Conservation (phyloP, 768 basidiomycete species). For the Pleurotus salmoneostramineus region DNA sequence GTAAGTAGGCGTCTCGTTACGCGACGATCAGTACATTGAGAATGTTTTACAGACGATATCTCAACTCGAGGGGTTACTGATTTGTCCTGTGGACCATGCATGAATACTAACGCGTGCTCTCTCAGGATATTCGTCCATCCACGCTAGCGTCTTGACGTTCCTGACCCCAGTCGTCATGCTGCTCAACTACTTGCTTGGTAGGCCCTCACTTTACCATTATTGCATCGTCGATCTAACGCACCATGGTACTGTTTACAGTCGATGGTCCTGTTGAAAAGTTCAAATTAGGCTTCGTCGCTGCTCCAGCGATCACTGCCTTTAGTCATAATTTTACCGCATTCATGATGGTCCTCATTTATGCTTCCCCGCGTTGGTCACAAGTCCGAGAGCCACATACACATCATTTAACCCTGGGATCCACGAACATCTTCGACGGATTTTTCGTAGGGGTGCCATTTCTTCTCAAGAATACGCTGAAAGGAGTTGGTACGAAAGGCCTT, state of each 20-base stretch:
- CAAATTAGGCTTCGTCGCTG: slow-evolving; percentile 8
- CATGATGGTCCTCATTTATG: not conserved
- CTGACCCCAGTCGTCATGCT: not conserved
- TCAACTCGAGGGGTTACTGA: slow-evolving; percentile 2
- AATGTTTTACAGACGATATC: slow-evolving; percentile 8
- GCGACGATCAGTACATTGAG: not conserved
- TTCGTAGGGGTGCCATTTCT: not conserved
- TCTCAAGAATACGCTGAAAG: not conserved
- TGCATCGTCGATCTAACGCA: not conserved
- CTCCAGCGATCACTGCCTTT: slow-evolving; percentile 7
- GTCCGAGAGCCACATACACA: not conserved
- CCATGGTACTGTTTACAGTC: not conserved
- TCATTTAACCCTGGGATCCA: not conserved
- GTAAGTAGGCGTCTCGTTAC: not conserved
- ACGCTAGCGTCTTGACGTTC: slow-evolving; percentile 5
- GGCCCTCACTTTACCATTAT: not conserved
- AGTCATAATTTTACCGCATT: slow-evolving; percentile 4
- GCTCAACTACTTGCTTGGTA: slow-evolving; percentile 10
- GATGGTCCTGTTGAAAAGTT: slow-evolving; percentile 1
- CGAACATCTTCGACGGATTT: not conserved
- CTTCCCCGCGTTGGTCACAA: not conserved
- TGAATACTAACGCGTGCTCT: not conserved
- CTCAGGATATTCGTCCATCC: slow-evolving; percentile 3
- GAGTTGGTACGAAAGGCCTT: not conserved
- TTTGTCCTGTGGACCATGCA: not conserved